Evolutionary conservation across 208 protist genomes (phyloP), one percentile per base, ranked within the genome.

Genomic region (Endotrypanum monterogeii): DNA sequence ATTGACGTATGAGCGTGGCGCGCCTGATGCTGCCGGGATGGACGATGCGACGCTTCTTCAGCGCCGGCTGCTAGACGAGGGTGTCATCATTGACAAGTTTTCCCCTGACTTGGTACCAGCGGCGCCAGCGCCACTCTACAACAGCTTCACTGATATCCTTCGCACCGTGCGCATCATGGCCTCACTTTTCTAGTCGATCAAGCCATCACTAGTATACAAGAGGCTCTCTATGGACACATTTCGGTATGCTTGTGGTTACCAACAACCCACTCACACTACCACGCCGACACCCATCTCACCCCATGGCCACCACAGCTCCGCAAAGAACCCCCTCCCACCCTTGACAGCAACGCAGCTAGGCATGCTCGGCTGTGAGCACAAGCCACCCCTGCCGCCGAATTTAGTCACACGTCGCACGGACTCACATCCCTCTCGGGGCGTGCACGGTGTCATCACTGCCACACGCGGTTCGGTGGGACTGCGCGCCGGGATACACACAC

Each of bases 41-140:
- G 71, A 79, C 48, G 85, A 91, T 60, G 87, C 85, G 39, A 79
- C 83, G 28, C 44, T 86, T 8, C 73, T 93, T 44, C 82, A 87
- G 60, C 71, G 80, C 3, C 79, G 87, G 55, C 77, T 96, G 62
- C 58, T 83, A 37, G 81, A 86, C 14, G 51, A 71, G 14, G 88
- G 89, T n/a, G 74, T 94, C 25, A 81, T 92, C 71, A 76, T 87
- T 14, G 89, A 91, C 32, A 76, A 76, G 78, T 79, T 76, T 35
- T 68, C 85, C 20, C 88, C 91, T 25, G 84, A 96, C 71, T 56
- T 96, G 39, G 77, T 98, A 37, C 79, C 77, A n/a, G 48, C 97
- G 44, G 85, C 95, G 0, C 89, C 97, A 9, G 84, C 84, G 30
- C 95, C 98, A 8, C 77, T 99, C 56, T 99, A 99, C 85, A 98